A percentile compares a stretch with the other conserved stretches of the same genome.
phyloP scores from a whole-genome alignment of 106 monocot species.

The Dendrobium nobile region DNA sequence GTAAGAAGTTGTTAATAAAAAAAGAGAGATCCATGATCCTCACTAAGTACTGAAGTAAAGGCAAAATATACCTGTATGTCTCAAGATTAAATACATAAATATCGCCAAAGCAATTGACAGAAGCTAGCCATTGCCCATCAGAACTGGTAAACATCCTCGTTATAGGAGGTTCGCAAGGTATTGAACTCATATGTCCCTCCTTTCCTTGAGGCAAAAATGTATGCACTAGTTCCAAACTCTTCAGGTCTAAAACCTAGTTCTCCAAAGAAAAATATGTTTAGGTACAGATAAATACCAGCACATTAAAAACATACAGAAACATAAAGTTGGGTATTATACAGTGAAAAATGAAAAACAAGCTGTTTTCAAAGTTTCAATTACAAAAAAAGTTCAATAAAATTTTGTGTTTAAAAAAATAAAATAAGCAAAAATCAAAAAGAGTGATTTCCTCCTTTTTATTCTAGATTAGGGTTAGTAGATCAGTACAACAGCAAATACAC shows the following conservation, averaged over 20 bases:
- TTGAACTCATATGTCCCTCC: slow-evolving; percentile 17
- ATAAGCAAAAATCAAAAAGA: background rate
- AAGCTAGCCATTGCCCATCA: slow-evolving; percentile 93
- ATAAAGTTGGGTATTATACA: background rate
- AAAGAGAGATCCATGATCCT: background rate
- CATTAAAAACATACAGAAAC: background rate
- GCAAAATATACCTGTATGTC: slow-evolving; percentile 44
- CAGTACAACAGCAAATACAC: background rate
- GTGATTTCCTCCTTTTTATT: background rate
- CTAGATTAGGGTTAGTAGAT: background rate
- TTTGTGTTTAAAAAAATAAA: background rate
- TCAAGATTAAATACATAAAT: slow-evolving; percentile 92
- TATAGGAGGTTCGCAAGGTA: slow-evolving; percentile 61
- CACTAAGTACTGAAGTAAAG: background rate
- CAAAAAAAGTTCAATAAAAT: background rate
- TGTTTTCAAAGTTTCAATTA: background rate
- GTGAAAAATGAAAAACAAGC: background rate
- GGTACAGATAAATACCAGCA: background rate
- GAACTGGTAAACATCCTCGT: slow-evolving; percentile 79
- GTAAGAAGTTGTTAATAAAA: background rate
- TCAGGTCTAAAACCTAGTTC: slow-evolving; percentile 53
- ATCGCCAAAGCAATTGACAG: slow-evolving; percentile 89
- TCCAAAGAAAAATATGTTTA: slow-evolving; percentile 4
- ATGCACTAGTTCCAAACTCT: slow-evolving; percentile 35
- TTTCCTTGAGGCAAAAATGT: slow-evolving; percentile 57